phyloP scores from a whole-genome alignment of 2,329 filamentous ascomycete species.

The Simplicillium aogashimaense region DNA sequence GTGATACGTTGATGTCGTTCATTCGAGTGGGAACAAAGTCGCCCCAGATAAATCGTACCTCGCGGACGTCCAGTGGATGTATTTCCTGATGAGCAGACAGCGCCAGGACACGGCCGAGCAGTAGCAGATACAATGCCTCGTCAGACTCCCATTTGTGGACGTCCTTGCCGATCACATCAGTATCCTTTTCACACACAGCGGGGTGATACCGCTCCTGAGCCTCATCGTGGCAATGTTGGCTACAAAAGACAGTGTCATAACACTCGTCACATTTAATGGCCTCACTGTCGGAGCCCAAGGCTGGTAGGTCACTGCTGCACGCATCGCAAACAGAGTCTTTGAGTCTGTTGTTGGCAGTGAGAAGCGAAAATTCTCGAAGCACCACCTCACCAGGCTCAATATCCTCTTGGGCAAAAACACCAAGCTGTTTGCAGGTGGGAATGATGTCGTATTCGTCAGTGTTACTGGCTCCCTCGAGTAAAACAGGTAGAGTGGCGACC shows the following conservation, averaged over 20 bases:
- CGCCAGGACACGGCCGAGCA: conserved; percentile 53
- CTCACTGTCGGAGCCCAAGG: conserved; percentile 35
- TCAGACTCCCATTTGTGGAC: conserved; percentile 49
- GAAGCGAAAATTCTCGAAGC: conserved; percentile 70
- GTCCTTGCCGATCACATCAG: conserved; percentile 56
- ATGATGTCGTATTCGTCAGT: conserved; percentile 39
- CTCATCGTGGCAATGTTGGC: conserved; percentile 44
- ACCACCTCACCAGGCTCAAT: conserved; percentile 68
- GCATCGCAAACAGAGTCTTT: conserved; percentile 86
- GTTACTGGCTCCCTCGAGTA: conserved; percentile 47
- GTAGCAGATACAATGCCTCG: conserved; percentile 51
- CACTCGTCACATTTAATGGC: conserved; percentile 51
- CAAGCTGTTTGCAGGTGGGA: conserved; percentile 65
- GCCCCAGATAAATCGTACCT: conserved; percentile 61
- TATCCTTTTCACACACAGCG: conserved; percentile 55
- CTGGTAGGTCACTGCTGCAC: conserved; percentile 66
- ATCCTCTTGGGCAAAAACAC: conserved; percentile 79
- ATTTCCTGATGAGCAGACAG: conserved; percentile 49
- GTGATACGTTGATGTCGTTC: conserved; percentile 44
- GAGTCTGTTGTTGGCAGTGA: conserved; percentile 82
- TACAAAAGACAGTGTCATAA: conserved; percentile 58
- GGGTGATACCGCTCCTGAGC: conserved; percentile 54
- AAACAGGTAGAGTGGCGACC: conserved; percentile 63
- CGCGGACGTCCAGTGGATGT: conserved; percentile 53
- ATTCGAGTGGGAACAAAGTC: conserved; percentile 46